Percentiles rank a stretch among this genome's conserved stretches.
phyloP scores from a whole-genome alignment of 805 yeast genomes.

The Nakazawaea laoshanensis region DNA sequence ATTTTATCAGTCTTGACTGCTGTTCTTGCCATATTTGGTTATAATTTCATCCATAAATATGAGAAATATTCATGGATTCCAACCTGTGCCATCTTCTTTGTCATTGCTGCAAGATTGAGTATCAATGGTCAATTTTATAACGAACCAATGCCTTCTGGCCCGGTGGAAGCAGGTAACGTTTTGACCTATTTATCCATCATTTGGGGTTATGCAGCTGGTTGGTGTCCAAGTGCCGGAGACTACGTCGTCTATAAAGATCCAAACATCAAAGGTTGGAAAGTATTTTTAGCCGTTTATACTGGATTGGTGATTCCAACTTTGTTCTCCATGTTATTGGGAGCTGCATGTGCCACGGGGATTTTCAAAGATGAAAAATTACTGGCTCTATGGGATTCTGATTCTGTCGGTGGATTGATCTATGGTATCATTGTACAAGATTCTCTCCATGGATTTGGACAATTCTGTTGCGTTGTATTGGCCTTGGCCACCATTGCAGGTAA shows the following conservation, averaged over 20 bases:
- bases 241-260: constrained; percentile 25
- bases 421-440: constrained; percentile 20
- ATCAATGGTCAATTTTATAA: constrained; percentile 19
- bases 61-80: constrained; percentile 27
- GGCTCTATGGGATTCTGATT: constrained; percentile 39
- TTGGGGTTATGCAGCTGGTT: constrained; percentile 26
- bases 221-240: constrained; percentile 27
- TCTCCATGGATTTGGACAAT: constrained; percentile 24
- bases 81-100: constrained; percentile 20
- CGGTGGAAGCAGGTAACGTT: constrained; percentile 21
- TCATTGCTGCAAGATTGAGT: constrained; percentile 22
- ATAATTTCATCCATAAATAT: constrained; percentile 22
- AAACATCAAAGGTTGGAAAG: constrained; percentile 20
- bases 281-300: constrained; percentile 19
- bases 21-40: constrained; percentile 24
- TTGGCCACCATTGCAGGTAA: constrained; percentile 25
- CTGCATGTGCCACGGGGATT: constrained; percentile 73
- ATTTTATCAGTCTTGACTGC: constrained; percentile 23
- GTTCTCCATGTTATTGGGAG: constrained; percentile 74
- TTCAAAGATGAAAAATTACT: constrained; percentile 35
- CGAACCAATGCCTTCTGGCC: constrained; percentile 22
- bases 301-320: constrained; percentile 32
- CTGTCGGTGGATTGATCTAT: constrained; percentile 33
- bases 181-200: constrained; percentile 21
- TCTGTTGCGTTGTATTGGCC: constrained; percentile 24